Conservation (phyloP, 768 basidiomycete genomes). For the Leccinum boreale region DNA sequence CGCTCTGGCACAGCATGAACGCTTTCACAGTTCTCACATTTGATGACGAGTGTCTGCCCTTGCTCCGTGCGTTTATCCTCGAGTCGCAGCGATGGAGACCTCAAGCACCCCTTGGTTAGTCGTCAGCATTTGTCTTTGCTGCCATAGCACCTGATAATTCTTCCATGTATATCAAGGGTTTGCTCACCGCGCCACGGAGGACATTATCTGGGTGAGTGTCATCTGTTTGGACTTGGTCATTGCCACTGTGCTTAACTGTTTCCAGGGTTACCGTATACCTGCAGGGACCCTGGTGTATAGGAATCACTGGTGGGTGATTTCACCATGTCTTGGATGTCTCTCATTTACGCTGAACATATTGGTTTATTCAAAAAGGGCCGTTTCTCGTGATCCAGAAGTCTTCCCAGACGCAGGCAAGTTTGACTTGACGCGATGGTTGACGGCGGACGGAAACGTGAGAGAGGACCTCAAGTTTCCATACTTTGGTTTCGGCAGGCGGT, state of each 20-base stretch:
- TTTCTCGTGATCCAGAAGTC: conserved; percentile 35
- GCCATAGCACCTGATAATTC: background rate
- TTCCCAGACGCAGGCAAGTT: conserved; percentile 37
- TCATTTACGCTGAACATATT: background rate
- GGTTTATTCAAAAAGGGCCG: conserved; percentile 21
- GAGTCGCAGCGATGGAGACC: conserved; percentile 36
- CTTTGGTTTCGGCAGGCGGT: conserved; percentile 50
- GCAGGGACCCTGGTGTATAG: conserved; percentile 14
- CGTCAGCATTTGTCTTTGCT: background rate
- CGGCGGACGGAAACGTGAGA: conserved; percentile 23
- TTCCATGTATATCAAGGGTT: background rate
- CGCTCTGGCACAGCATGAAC: background rate
- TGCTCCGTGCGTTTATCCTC: conserved; percentile 32
- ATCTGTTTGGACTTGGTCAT: background rate
- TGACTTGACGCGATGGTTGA: conserved; percentile 33
- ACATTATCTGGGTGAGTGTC: conserved; percentile 15
- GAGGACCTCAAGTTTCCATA: conserved; percentile 47
- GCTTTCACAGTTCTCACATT: conserved; percentile 32
- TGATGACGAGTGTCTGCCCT: conserved; percentile 30
- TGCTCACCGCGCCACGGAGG: conserved; percentile 16
- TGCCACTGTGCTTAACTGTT: background rate
- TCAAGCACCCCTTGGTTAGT: conserved; percentile 20
- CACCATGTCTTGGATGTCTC: background rate
- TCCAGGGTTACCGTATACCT: conserved; percentile 17
- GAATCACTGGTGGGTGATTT: conserved; percentile 12